Conservation (phyloP, 441 rosid species). For the Erodium chrysanthum region DNA sequence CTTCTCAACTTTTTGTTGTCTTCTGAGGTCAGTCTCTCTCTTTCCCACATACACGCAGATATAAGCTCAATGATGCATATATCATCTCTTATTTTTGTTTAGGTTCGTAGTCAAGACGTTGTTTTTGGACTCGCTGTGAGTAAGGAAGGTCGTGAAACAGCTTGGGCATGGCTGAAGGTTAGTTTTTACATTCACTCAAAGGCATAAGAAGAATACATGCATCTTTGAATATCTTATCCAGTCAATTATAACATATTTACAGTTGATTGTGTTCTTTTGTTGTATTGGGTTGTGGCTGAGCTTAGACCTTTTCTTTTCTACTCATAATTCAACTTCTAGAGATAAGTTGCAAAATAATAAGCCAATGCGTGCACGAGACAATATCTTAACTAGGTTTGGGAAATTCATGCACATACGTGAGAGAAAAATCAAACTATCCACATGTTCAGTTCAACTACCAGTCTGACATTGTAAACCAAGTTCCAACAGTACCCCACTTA, state of each 20-base stretch:
- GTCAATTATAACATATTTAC: neutral
- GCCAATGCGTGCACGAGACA: neutral
- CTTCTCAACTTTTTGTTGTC: slow-evolving; percentile 66
- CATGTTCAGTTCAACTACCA: neutral
- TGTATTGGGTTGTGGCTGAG: neutral
- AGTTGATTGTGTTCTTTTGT: neutral
- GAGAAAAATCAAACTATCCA: neutral
- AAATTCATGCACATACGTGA: neutral
- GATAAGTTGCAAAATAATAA: neutral
- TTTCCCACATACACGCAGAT: neutral
- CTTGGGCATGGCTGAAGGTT: slow-evolving; percentile 85
- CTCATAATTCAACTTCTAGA: neutral
- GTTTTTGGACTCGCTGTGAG: slow-evolving; percentile 54
- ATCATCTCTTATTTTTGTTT: slow-evolving; percentile 6
- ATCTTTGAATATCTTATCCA: neutral
- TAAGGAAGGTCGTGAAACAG: slow-evolving; percentile 76
- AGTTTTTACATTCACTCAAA: neutral
- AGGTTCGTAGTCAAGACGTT: slow-evolving; percentile 89
- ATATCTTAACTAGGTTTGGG: neutral
- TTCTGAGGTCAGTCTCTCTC: slow-evolving; percentile 50
- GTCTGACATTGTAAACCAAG: neutral
- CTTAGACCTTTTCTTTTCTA: neutral
- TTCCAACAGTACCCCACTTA: neutral
- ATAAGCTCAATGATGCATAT: slow-evolving; percentile 5
- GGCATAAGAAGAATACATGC: neutral